Evolutionary conservation across 1,139 yeast genomes (phyloP).

Genomic region (Pichia sp.): DNA sequence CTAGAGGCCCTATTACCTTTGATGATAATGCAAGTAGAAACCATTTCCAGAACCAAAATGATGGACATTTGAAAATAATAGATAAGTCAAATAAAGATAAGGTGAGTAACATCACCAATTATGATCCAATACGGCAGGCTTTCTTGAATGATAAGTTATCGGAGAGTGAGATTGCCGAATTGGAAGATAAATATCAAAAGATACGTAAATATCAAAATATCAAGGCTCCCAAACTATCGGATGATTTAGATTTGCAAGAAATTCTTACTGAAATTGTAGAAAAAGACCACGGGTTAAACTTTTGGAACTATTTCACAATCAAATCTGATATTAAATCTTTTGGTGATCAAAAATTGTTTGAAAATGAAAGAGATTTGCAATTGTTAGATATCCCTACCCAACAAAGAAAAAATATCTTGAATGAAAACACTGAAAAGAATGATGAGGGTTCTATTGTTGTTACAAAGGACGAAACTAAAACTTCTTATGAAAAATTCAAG

Average conservation of each 20-base stretch:
- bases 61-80: background rate
- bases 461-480: background rate
- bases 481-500: slow-evolving; percentile 1
- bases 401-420: slow-evolving; percentile 4
- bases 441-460: too few relatives aligned
- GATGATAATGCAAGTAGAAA: background rate
- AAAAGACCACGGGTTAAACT: slow-evolving; percentile 1
- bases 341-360: slow-evolving; percentile 2
- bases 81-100: slow-evolving; percentile 13
- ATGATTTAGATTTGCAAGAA: slow-evolving; percentile 13
- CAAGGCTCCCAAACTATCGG: slow-evolving; percentile 12
- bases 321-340: background rate
- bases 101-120: slow-evolving; percentile 19
- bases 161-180: background rate
- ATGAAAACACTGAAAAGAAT: background rate
- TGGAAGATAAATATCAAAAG: slow-evolving; percentile 8
- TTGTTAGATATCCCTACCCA: background rate
- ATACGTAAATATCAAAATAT: slow-evolving; percentile 14
- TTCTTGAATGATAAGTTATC: slow-evolving; percentile 5
- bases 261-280: slow-evolving; percentile 12
- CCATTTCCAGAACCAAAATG: background rate
- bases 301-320: slow-evolving; percentile 6
- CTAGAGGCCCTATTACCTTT: slow-evolving; percentile 15
- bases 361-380: slow-evolving; percentile 11
- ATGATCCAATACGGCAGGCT: slow-evolving; percentile 17